phyloP scores from a whole-genome alignment of 2,329 filamentous ascomycete genomes.

The Mariannaea sp. region DNA sequence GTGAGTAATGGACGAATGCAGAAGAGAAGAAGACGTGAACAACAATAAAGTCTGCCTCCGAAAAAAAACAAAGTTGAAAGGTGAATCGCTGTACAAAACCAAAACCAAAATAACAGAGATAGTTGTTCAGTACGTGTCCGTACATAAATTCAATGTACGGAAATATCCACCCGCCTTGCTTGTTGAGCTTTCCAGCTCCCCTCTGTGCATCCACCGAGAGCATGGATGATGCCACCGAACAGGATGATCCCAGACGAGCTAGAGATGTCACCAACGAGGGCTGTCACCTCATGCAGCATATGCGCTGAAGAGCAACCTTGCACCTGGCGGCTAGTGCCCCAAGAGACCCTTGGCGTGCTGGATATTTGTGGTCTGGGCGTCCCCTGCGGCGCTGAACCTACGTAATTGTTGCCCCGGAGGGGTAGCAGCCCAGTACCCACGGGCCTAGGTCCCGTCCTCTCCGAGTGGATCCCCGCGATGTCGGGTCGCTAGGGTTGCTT shows the following conservation, averaged over 20 bases:
- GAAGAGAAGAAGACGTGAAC: no score
- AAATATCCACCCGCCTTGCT: slow-evolving; percentile 14
- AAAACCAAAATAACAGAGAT: slow-evolving; percentile 1
- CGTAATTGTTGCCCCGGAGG: slow-evolving; percentile 35
- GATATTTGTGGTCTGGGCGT: no score
- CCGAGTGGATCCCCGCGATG: slow-evolving; percentile 6
- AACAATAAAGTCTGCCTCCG: no score
- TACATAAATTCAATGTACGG: slow-evolving; percentile 27
- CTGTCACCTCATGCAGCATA: slow-evolving; percentile 18
- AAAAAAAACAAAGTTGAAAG: not conserved
- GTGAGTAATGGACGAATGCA: not conserved
- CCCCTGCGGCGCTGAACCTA: slow-evolving; percentile 35
- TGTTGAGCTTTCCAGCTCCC: slow-evolving; percentile 14
- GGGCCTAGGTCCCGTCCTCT: not conserved
- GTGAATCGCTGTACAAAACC: no score
- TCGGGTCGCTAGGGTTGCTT: slow-evolving; percentile 10
- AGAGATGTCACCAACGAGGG: slow-evolving; percentile 15
- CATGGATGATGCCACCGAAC: slow-evolving; percentile 22
- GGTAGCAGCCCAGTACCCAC: slow-evolving; percentile 3
- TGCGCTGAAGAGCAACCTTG: no score
- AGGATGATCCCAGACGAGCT: slow-evolving; percentile 1
- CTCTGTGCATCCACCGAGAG: no score
- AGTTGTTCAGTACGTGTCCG: slow-evolving; percentile 21
- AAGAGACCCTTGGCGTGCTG: slow-evolving; percentile 18
- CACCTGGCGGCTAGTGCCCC: no score